Evolutionary conservation across 2,329 filamentous ascomycete genomes (phyloP), one percentile per base, ranked within the genome.

Genomic region (Epichloe amarillans): DNA sequence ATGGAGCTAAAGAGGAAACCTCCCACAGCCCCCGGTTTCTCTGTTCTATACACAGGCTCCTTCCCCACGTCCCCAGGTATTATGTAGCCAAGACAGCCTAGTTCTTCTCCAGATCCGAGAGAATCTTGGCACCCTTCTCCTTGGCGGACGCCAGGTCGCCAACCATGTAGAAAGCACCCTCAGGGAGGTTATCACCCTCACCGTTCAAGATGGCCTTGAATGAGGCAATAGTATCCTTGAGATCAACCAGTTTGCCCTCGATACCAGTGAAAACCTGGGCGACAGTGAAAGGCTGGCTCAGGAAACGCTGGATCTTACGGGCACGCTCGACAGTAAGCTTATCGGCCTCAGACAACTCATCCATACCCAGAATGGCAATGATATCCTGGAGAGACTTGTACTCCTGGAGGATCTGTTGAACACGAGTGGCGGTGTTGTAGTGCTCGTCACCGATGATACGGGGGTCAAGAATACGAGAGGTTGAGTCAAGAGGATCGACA

Each of bases 351-450:
- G 93, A 97, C 76, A 98, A 77, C 73, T 98, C 93, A 75, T 98
- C 93, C 93, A 98, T 97, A 85, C 91, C 91, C 71, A 97, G 77
- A 89, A 98, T 98, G 75, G 93, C 93, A 80, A 96, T 96, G 84
- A 98, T 98, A 80, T 98, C 93, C 80, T 98, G 93, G 62, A 98
- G 88, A 59, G 91, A 97, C 87, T 97, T 97, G 87, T 98, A 98
- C 82, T 97, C 93, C 79, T 98, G 93, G 71, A 98, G 85, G 76
- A 96, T 97, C 79, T 95, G 89, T 81, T 98, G 93, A 68, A 98
- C 93, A 65, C 84, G 84, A 72, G 86, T 87, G 72, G 93, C 93
- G 65, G 83, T 91, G 57, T 89, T 72, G 84, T 98, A 98, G 82
- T 98, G 93, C 57, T 98, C 93, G 69, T 97, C 80, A 72, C 93